Evolutionary conservation across 129 eudicot genomes (phyloP), one percentile per base, ranked within the genome.

Genomic region (Pseudognaphalium luteoalbum): DNA sequence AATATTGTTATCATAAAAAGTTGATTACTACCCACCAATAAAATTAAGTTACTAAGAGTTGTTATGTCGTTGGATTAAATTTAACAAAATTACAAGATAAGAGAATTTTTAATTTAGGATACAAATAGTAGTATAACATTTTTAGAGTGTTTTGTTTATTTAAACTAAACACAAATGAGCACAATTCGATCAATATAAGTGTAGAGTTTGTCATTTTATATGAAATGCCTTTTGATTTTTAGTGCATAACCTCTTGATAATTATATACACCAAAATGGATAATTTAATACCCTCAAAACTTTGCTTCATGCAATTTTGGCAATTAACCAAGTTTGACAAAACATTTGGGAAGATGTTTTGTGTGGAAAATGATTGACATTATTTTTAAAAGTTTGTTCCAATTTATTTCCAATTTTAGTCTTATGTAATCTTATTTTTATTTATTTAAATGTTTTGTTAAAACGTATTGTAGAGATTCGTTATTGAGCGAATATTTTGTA

Each of bases 361-460:
- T 59, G 65, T 21, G 65, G 65, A 19, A 59, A 59, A 59, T 78
- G 76, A 78, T 78, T 69, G 76, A 59, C 66, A 70, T 70, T 78
- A 70, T 30, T 70, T 78, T 78, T 19, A 69, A 39, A 62, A 78
- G 71, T 78, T 50, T 78, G 63, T 70, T 42, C 11, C 2, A 70
- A 59, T 17, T 59, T 39, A 19, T 69, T 11, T 77, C 12, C 61
- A n/a, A 41, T 41, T 41, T 41, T 9, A 7, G 44, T 39, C 11
- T 5, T 34, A 34, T 34, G 37, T 34, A 34, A 34, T 4, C 37
- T 4, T 6, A 9, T 9, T 41, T 9, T 41, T 9, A n/a, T 41
- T 0, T 2, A 41, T n/a, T 60, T 59, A 56, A 72, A 19, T 7
- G 52, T 21, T 42, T 42, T 74, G 47, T 44, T 42, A 32, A 32